Evolutionary conservation across 805 yeast genomes (phyloP), one percentile per base, ranked within the genome.

Genomic region (Millerozyma acaciae): DNA sequence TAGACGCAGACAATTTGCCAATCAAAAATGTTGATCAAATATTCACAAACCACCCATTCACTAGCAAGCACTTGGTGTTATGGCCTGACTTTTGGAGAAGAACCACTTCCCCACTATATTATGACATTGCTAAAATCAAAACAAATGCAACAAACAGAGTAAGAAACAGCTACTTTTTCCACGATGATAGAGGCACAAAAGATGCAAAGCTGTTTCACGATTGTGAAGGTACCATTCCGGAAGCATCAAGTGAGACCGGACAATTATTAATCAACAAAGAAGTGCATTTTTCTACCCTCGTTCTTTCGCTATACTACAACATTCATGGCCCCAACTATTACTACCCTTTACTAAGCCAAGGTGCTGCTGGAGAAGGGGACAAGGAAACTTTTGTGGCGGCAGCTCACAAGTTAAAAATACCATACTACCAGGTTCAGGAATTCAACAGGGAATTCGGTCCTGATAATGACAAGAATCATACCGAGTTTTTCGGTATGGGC

Each of bases 31-130:
- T 67, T 2, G 70, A 64, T 44, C 26, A 39, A 9, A 47, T 61
- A 19, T 58, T 64, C 38, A 47, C 36, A n/a, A 60, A 55, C 37
- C 55, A 57, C 22, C 66, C 67, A 5, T 63, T 57, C 37, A 39
- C 37, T 13, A 38, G 40, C 21, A 44, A 46, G 17, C 51, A 51
- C 32, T 44, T 62, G 33, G 52, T 64, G 12, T 21, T 62, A 21
- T 64, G 70, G 70, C 70, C 69, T 3, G 69, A 64, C 45, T 48
- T 62, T 29, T 64, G 70, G 70, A 51, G 65, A 44, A 49, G 66
- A 42, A 51, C 61, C 16, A 62, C 67, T 1, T 57, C 67, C 5
- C 70, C 70, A 1, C 21, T 26, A 10, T 63, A 35, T 43, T 64
- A 63, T 35, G 55, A 60, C 8, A 55, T 64, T 21, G 61, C 67